Conservation (phyloP, 2,329 filamentous ascomycete species). For the Fusarium tupiense region DNA sequence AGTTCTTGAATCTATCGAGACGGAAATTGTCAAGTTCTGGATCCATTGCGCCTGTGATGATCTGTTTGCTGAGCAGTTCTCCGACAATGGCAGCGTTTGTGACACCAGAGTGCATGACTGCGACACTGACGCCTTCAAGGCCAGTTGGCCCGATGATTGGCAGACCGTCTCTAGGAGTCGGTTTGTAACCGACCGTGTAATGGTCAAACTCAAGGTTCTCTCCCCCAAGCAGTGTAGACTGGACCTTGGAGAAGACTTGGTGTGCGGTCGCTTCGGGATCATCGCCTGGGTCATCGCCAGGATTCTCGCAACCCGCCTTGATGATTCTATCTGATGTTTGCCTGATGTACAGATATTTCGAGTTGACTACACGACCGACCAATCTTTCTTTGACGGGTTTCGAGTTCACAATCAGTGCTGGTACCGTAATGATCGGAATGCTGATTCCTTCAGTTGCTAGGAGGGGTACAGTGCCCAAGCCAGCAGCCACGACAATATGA, state of each 20-base stretch:
- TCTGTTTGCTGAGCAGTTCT: slow-evolving; percentile 19
- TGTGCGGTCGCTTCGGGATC: slow-evolving; percentile 14
- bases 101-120: slow-evolving; percentile 32
- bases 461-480: slow-evolving; percentile 10
- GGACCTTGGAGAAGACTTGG: slow-evolving; percentile 5
- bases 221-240: neutral
- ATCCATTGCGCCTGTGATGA: neutral
- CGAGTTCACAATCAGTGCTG: slow-evolving; percentile 23
- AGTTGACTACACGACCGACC: slow-evolving; percentile 13
- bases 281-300: slow-evolving; percentile 18
- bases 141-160: slow-evolving; percentile 27
- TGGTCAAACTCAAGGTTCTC: slow-evolving; percentile 1
- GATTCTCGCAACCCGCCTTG: slow-evolving; percentile 21
- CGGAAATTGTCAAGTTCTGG: neutral
- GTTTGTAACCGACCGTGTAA: slow-evolving; percentile 21
- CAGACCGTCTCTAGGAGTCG: slow-evolving; percentile 11
- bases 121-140: slow-evolving; percentile 13
- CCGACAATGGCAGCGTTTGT: slow-evolving; percentile 30
- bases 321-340: slow-evolving; percentile 22
- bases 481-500: slow-evolving; percentile 25
- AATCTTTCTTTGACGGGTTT: neutral
- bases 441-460: neutral
- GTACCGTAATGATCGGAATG: neutral
- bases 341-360: slow-evolving; percentile 15
- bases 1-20: neutral